Evolutionary conservation across 768 basidiomycete genomes (phyloP).

Genomic region (Lentinula guzmanii): DNA sequence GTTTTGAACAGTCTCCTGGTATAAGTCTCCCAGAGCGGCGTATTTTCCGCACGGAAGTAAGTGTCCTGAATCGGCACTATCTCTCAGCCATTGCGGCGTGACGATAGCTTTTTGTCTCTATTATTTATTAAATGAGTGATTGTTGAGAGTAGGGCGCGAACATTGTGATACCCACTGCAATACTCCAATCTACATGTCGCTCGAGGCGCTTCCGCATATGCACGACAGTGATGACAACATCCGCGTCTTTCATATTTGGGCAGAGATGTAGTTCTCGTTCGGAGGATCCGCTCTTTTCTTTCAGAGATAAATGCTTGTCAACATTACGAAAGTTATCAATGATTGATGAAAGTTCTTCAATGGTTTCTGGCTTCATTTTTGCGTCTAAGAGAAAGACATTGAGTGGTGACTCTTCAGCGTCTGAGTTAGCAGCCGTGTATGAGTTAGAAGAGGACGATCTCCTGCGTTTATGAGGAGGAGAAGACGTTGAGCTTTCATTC

Average conservation of each 20-base stretch:
- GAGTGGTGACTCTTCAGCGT: slow-evolving; percentile 5
- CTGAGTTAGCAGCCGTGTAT: not conserved
- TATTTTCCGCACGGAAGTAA: slow-evolving; percentile 49
- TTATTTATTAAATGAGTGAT: not conserved
- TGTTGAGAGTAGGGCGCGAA: not conserved
- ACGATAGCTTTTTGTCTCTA: slow-evolving; percentile 66
- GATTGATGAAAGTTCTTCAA: slow-evolving; percentile 29
- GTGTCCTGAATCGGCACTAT: slow-evolving; percentile 41
- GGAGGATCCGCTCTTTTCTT: not conserved
- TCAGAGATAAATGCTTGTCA: not conserved
- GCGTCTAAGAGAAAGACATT: slow-evolving; percentile 19
- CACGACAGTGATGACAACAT: slow-evolving; percentile 62
- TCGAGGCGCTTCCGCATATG: slow-evolving; percentile 64
- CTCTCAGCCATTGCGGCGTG: slow-evolving; percentile 63
- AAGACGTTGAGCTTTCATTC: not conserved
- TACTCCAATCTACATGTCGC: slow-evolving; percentile 58
- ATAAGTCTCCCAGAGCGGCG: slow-evolving; percentile 47
- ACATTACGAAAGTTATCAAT: slow-evolving; percentile 21
- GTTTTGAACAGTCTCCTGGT: slow-evolving; percentile 35
- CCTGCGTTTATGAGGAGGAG: not conserved
- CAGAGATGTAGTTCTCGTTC: slow-evolving; percentile 27
- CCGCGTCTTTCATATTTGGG: slow-evolving; percentile 38
- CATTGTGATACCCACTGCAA: slow-evolving; percentile 45
- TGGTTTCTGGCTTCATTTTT: slow-evolving; percentile 14
- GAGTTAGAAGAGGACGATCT: not conserved